phyloP scores from a whole-genome alignment of 1,139 yeast species.

The Diutina ranongensis region DNA sequence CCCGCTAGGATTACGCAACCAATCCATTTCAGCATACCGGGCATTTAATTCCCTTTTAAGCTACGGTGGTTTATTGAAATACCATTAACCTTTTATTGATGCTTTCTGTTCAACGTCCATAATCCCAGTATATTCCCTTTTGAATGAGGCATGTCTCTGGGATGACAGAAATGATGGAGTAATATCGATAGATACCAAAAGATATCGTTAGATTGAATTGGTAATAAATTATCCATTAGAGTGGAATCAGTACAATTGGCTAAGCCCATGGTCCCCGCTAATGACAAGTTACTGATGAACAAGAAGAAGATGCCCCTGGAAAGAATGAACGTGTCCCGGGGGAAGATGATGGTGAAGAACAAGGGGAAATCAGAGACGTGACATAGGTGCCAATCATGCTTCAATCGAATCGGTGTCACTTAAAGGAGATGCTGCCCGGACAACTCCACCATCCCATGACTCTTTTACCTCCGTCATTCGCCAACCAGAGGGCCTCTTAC shows the following conservation, averaged over 20 bases:
- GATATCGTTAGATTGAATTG: constrained; percentile 61
- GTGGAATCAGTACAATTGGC: constrained; percentile 82
- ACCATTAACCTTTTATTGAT: no score
- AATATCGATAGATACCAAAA: no score
- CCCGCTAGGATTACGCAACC: no score
- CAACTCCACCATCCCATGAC: constrained; percentile 97
- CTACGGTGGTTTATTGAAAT: no score
- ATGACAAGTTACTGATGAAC: constrained; percentile 71
- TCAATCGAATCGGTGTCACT: constrained; percentile 80
- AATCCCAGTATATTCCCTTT: no score
- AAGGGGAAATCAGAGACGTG: constrained; percentile 76
- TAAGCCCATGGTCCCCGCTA: constrained; percentile 64
- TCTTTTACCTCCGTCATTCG: constrained; percentile 85
- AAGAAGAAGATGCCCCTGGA: constrained; percentile 85
- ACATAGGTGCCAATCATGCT: constrained; percentile 91
- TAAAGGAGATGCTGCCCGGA: constrained; percentile 70
- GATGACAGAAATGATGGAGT: no score
- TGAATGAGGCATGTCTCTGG: no score
- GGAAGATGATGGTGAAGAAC: constrained; percentile 79
- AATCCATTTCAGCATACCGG: no score
- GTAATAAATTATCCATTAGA: constrained; percentile 70
- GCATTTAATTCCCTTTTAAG: no score
- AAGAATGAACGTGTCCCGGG: constrained; percentile 66
- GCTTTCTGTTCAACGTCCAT: no score
- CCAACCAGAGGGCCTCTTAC: constrained; percentile 91